Base-by-base conservation (phyloP, 345 rosid genomes). In the Eucalyptus melliodora region DNA sequence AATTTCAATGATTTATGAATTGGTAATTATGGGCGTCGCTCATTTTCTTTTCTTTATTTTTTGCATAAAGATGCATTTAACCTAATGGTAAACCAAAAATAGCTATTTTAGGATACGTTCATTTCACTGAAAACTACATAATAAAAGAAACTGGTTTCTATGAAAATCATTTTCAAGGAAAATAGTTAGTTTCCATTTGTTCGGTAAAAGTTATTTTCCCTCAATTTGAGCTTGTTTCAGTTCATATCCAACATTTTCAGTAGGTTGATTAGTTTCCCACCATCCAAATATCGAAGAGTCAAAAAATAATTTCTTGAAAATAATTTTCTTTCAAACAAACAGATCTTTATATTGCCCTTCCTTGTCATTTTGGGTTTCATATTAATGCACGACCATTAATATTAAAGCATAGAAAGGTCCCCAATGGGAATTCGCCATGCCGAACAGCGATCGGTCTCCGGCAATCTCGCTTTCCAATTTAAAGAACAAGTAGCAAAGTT, bases 201-300 rank as follows among this genome's bases (percentile, higher is more conserved):
- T 56, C 2, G 2, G 30, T 24, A 56, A 56, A 56, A 24, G 62
- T 10, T 5, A 5, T 24, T 56, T 24, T 56, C 6, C 30, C 14
- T 56, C 6, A 24, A 10, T 56, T 1, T 56, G 5, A 56, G 62
- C 30, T 56, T 24, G 30, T 3, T 56, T 56, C 30, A 23, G 0
- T 56, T 56, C 30, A 56, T 56, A 5, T 2, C 2, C 6, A 10
- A 24, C 2, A 3, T 56, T 26, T 56, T 56, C 27, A 24, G 30
- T 56, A 2, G 62, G 30, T 56, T 0, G 14, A 56, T 56, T 23
- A 56, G 3, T 56, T 1, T 26, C 30, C 30, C 30, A 9, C 6
- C 14, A 4, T 56, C 30, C 30, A 56, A 56, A 56, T 24, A 56
- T 0, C 14, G 3, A 0, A 56, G 1, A 24, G 30, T 24, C 3